Conservation (phyloP, 345 rosid genomes). For the Eucalyptus albens region DNA sequence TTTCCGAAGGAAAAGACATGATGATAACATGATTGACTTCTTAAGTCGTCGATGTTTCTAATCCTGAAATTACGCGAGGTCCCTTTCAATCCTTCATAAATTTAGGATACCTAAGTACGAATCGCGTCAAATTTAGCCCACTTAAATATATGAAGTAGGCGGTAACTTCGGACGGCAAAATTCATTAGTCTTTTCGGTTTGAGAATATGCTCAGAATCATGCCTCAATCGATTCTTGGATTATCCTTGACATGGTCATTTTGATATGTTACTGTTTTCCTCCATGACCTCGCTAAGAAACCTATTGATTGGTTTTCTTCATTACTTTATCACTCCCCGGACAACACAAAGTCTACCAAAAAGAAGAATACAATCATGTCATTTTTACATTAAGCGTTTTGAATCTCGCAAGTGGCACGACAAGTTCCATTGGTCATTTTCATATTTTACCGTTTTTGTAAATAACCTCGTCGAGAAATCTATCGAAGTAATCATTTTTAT, state of each 20-base stretch:
- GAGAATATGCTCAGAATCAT: background rate
- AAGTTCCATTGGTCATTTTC: no score
- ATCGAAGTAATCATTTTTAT: background rate
- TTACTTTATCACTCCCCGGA: background rate
- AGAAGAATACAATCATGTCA: no score
- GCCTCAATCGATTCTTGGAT: background rate
- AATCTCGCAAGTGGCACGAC: no score
- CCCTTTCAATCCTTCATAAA: background rate
- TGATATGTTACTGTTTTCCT: background rate
- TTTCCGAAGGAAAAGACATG: background rate
- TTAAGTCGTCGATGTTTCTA: background rate
- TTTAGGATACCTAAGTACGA: background rate
- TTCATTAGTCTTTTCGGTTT: background rate
- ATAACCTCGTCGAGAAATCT: background rate
- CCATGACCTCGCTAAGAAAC: background rate
- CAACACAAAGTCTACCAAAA: accelerated
- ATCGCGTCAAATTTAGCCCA: background rate
- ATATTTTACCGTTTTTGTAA: no score
- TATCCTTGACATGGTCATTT: background rate
- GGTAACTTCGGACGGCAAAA: background rate
- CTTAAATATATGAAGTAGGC: background rate
- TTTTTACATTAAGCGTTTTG: no score
- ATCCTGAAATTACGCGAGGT: background rate
- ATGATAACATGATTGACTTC: background rate
- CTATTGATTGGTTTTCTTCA: background rate